Percentiles rank a stretch among this genome's conserved stretches.
Conservation (phyloP, 2,329 filamentous ascomycete species). For the Epichloe sylvatica region DNA sequence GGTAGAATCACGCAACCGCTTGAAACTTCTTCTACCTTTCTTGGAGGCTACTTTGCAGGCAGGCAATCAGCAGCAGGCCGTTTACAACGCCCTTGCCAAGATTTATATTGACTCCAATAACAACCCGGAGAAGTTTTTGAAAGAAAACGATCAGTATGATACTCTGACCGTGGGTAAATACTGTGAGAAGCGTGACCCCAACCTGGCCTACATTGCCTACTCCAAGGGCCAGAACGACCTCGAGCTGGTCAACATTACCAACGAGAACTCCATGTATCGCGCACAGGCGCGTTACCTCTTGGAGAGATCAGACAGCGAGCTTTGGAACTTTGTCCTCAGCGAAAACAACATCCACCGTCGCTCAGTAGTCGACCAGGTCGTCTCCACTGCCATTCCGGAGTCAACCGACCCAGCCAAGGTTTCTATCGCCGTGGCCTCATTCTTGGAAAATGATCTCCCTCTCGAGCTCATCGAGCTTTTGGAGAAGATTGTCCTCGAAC, state of each 20-base stretch:
- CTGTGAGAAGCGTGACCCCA: conserved; percentile 96
- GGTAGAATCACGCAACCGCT: conserved; percentile 88
- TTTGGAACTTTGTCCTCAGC: conserved; percentile 90
- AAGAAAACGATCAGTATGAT: conserved; percentile 95
- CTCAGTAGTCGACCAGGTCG: conserved; percentile 90
- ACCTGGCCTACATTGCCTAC: conserved; percentile 88
- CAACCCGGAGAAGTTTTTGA: conserved; percentile 92
- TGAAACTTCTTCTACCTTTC: conserved; percentile 93
- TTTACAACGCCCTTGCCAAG: conserved; percentile 95
- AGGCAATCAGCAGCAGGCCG: conserved; percentile 89
- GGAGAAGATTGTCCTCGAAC: conserved; percentile 99
- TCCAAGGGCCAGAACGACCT: conserved; percentile 94
- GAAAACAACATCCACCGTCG: conserved; percentile 92
- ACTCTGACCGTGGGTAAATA: conserved; percentile 88
- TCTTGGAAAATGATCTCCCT: conserved; percentile 81
- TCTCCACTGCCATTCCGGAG: conserved; percentile 85
- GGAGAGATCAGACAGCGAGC: conserved; percentile 74
- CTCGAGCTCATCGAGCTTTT: conserved; percentile 91
- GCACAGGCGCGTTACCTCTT: conserved; percentile 92
- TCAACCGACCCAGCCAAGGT: conserved; percentile 89
- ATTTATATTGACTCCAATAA: conserved; percentile 99
- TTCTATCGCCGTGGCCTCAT: conserved; percentile 82
- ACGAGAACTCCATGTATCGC: conserved; percentile 99
- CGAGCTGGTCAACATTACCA: conserved; percentile 93
- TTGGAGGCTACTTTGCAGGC: conserved; percentile 78